Evolutionary conservation across 2,329 filamentous ascomycete genomes (phyloP).

Genomic region (Aspergillus chevalieri): DNA sequence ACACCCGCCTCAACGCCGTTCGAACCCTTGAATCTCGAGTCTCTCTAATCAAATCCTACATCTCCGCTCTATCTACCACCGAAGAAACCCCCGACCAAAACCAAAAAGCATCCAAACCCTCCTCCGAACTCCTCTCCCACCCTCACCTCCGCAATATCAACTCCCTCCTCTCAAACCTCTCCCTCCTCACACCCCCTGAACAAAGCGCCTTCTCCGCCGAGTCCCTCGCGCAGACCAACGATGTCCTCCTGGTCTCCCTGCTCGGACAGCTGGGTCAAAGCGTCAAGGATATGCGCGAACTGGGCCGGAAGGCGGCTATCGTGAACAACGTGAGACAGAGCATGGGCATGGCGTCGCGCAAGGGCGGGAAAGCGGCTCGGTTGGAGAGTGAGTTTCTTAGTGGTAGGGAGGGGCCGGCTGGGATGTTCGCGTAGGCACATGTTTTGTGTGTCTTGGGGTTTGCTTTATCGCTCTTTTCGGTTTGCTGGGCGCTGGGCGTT

Average conservation of each 20-base stretch:
- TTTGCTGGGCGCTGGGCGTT: conserved; percentile 2
- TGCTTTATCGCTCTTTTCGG: background rate
- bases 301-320: conserved; percentile 67
- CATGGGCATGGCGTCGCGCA: conserved; percentile 10
- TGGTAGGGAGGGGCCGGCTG: conserved; percentile 10
- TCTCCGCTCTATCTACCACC: conserved; percentile 64
- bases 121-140: conserved; percentile 53
- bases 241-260: conserved; percentile 72
- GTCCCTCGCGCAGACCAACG: conserved; percentile 70
- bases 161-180: conserved; percentile 74
- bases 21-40: conserved; percentile 83
- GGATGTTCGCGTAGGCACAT: background rate
- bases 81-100: conserved; percentile 38
- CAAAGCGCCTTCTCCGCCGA: conserved; percentile 61
- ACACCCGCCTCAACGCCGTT: conserved; percentile 83
- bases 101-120: conserved; percentile 16
- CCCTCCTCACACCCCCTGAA: conserved; percentile 70
- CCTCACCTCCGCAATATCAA: conserved; percentile 81
- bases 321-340: conserved; percentile 42
- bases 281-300: conserved; percentile 62
- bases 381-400: conserved; percentile 24
- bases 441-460: background rate
- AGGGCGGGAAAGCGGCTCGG: conserved; percentile 16
- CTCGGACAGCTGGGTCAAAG: conserved; percentile 70
- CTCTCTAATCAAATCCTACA: conserved; percentile 66